phyloP scores from a whole-genome alignment of 2,329 filamentous ascomycete species.

The Verticillium tricorpus region DNA sequence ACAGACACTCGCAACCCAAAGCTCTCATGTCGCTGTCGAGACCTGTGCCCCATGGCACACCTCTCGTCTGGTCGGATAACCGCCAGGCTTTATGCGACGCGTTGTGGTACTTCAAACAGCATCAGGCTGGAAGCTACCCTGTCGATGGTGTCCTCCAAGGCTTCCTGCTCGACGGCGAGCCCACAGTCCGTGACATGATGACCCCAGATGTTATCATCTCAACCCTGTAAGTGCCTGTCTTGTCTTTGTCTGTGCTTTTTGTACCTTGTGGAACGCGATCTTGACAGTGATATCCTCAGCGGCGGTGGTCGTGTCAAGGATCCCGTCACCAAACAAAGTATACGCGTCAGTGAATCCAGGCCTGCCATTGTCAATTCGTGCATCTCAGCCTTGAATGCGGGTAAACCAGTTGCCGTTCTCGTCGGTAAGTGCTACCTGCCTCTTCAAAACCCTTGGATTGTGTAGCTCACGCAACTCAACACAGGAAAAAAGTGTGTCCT shows the following conservation, averaged over 20 bases:
- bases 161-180: conserved; percentile 54
- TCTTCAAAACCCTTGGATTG: neutral
- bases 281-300: conserved; percentile 21
- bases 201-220: conserved; percentile 59
- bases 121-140: conserved; percentile 56
- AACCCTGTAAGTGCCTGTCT: conserved; percentile 42
- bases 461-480: conserved; percentile 17
- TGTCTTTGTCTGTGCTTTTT: too few species aligned
- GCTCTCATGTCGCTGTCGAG: neutral
- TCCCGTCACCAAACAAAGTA: conserved; percentile 27
- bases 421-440: conserved; percentile 35
- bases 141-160: conserved; percentile 44
- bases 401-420: conserved; percentile 50
- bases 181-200: conserved; percentile 52
- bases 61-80: conserved; percentile 48
- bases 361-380: conserved; percentile 27
- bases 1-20: neutral
- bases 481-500: conserved; percentile 46
- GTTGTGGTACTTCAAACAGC: conserved; percentile 56
- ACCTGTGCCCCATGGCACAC: neutral
- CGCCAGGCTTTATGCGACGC: conserved; percentile 61
- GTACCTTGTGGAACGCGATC: too few species aligned
- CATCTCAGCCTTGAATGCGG: conserved; percentile 37
- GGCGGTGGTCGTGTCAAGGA: conserved; percentile 50
- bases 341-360: neutral